These are phyloP conservation scores for Auricularia cornea DNA, from an alignment of 768 basidiomycete genomes.

Conservation along the genomic window DNA sequence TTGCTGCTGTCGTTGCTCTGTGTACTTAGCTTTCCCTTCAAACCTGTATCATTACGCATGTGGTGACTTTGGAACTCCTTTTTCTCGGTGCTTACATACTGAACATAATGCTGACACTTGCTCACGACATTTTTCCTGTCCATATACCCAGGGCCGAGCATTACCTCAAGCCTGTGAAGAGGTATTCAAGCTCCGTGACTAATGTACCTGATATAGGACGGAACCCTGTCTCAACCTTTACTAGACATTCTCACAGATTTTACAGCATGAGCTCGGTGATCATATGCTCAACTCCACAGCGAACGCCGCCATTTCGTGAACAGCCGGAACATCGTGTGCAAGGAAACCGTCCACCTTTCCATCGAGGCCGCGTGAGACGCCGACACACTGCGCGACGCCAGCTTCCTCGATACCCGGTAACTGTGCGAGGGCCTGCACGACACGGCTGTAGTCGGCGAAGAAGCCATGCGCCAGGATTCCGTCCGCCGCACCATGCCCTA, in stretches of 20 bases:
- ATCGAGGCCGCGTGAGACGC: conserved; percentile 2
- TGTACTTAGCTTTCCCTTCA: not conserved
- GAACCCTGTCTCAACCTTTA: too few species aligned
- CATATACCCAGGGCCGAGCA: too few species aligned
- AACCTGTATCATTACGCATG: not conserved
- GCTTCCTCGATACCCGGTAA: conserved; percentile 2
- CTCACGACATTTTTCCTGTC: too few species aligned
- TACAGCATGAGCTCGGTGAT: too few species aligned
- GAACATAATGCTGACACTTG: too few species aligned
- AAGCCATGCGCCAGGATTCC: conserved; percentile 11
- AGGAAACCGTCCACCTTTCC: not conserved
- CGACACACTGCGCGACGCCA: conserved; percentile 3
- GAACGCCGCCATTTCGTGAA: too few species aligned
- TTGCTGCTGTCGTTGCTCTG: not conserved
- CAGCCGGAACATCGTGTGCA: not conserved
- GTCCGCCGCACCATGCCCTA: not conserved
- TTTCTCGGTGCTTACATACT: not conserved
- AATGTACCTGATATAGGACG: too few species aligned
- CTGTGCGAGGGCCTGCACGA: conserved; percentile 2
- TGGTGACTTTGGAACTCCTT: not conserved
- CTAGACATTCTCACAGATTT: too few species aligned
- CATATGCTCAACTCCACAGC: too few species aligned
- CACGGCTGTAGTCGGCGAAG: conserved; percentile 7
- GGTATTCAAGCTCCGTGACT: too few species aligned
- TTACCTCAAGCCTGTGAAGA: too few species aligned